Base-by-base conservation (phyloP, 108 stramenopile genomes). In the Skeletonema costatum region DNA sequence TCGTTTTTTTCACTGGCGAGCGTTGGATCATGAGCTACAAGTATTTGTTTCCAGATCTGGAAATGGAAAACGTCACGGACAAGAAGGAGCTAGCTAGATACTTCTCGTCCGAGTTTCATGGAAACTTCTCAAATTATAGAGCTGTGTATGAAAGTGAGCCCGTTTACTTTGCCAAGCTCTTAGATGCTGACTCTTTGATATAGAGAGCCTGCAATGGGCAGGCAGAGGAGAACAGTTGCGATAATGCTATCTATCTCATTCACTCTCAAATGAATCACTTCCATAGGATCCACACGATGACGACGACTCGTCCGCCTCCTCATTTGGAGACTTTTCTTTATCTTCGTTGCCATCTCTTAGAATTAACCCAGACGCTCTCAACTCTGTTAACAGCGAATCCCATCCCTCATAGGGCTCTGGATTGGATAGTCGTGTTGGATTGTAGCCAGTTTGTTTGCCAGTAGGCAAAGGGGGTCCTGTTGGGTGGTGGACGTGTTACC, bases 371-470 rank as follows among this genome's bases (percentile, higher is more conserved):
- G 53, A 58, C 1, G 68, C 68, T 58, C 33, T 69, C 68, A 69
- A 58, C 68, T 69, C 53, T 12, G 53, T 69, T 1, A 58, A 56
- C 21, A 69, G 46, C 10, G 51, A 33, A 69, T 69, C 68, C 53
- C 68, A 69, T 32, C 68, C 68, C 19, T 51, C 46, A n/a, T 69
- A 68, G 32, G 67, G 67, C 21, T 68, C 51, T 32, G 46, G 67
- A 50, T 68, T 68, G 46, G 19, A 68, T 32, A 29, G 6, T 19
- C 67, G 50, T n/a, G 30, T 53, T 53, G 67, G 50, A 32, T 68
- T 51, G 17, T 48, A 50, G 4, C 53, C 53, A 30, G 2, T 29
- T 58, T 21, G 16, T 41, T 58, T 29, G 10, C 29, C 56, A 21
- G n/a, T 2, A 58, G 56, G 51, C 51, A 19, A 19, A 19, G 51